phyloP scores from a whole-genome alignment of 352 stramenopile species.

The Globisporangium nunn region DNA sequence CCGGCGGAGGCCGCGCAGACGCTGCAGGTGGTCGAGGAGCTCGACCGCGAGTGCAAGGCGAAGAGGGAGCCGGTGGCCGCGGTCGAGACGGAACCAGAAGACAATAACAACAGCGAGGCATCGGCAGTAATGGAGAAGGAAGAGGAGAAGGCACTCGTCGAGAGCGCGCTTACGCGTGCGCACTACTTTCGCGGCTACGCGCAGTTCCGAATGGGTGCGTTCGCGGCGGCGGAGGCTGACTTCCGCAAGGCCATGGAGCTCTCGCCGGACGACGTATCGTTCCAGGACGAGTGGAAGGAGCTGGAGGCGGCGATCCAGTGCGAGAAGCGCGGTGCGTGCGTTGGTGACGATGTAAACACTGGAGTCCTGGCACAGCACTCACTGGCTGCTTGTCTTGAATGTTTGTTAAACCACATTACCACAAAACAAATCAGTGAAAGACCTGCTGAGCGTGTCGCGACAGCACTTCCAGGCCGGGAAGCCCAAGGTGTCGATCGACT shows the following conservation, averaged over 20 bases:
- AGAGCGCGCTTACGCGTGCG: slow-evolving; percentile 31
- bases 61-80: background rate
- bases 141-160: background rate
- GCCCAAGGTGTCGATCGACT: slow-evolving; percentile 42
- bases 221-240: slow-evolving; percentile 34
- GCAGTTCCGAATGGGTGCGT: slow-evolving; percentile 32
- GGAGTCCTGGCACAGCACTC: background rate
- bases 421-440: slow-evolving; percentile 26
- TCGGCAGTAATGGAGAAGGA: too few relatives aligned
- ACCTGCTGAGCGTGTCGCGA: slow-evolving; percentile 41
- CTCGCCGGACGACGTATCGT: slow-evolving; percentile 37
- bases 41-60: slow-evolving; percentile 23
- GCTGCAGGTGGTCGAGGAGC: slow-evolving; percentile 36
- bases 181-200: slow-evolving; percentile 65
- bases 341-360: background rate
- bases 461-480: slow-evolving; percentile 56
- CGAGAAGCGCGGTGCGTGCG: slow-evolving; percentile 26
- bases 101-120: slow-evolving; percentile 1
- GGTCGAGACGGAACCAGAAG: background rate
- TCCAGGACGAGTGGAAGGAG: slow-evolving; percentile 48
- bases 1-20: slow-evolving; percentile 36
- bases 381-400: background rate
- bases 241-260: slow-evolving; percentile 43
- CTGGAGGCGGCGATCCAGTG: slow-evolving; percentile 32
- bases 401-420: too few relatives aligned